Percentiles rank a stretch among this genome's conserved stretches.
Conservation (phyloP, 495 filamentous ascomycete species). For the Talaromyces liani region DNA sequence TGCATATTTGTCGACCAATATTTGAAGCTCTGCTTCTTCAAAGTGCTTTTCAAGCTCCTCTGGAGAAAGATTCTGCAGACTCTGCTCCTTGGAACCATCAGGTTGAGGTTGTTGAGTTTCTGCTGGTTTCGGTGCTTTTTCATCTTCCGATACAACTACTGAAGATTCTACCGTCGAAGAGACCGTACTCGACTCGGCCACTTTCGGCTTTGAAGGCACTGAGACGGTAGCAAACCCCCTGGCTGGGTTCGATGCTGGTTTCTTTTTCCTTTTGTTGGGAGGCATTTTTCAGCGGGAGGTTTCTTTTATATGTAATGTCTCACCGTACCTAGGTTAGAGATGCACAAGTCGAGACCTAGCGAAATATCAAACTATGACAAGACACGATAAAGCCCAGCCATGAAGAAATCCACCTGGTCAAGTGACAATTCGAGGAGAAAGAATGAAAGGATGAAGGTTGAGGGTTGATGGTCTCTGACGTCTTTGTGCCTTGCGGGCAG, state of each 20-base stretch:
- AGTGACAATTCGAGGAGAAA: neutral
- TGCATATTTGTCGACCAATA: slow-evolving; percentile 72
- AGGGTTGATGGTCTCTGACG: neutral
- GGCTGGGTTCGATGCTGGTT: slow-evolving; percentile 73
- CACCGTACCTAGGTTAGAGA: slow-evolving; percentile 5
- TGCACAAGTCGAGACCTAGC: slow-evolving; percentile 12
- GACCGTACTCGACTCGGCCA: slow-evolving; percentile 21
- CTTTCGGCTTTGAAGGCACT: slow-evolving; percentile 63
- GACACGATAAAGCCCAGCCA: neutral
- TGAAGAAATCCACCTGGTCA: neutral
- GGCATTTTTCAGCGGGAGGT: slow-evolving; percentile 43
- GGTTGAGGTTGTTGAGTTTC: slow-evolving; percentile 11
- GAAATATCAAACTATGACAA: neutral
- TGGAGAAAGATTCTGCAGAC: slow-evolving; percentile 52
- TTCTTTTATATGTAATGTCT: neutral
- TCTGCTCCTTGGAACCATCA: neutral
- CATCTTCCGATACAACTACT: slow-evolving; percentile 33
- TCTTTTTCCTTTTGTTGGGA: slow-evolving; percentile 80
- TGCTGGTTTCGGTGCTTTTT: slow-evolving; percentile 25
- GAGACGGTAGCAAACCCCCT: slow-evolving; percentile 91
- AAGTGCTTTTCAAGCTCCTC: slow-evolving; percentile 81
- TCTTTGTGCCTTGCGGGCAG: slow-evolving; percentile 3
- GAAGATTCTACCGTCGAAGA: slow-evolving; percentile 25
- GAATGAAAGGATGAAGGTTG: slow-evolving; percentile 12
- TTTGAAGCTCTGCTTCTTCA: slow-evolving; percentile 73